A percentile compares a stretch with the other conserved stretches of the same genome.
phyloP scores from a whole-genome alignment of 192 early-diverging fungal species.

The Coemansia sp. region DNA sequence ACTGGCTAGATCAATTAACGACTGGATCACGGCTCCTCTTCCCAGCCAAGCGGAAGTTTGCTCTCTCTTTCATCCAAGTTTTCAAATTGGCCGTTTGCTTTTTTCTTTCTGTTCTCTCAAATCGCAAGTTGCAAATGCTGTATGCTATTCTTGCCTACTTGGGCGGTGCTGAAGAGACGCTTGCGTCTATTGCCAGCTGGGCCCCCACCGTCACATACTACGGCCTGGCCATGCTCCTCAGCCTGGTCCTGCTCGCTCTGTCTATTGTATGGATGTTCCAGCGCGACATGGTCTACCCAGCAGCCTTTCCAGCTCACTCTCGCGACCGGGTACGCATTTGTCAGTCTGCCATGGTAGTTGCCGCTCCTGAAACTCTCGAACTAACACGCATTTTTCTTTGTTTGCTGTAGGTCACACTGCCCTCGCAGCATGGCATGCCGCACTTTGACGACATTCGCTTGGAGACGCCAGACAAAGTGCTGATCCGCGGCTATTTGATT shows the following conservation, averaged over 20 bases:
- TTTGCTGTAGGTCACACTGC: conserved; percentile 59
- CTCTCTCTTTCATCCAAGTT: no score
- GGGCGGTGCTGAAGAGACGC: conserved; percentile 31
- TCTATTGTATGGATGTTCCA: conserved; percentile 65
- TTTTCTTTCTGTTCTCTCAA: not conserved
- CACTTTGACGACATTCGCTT: conserved; percentile 69
- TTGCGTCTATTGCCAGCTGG: conserved; percentile 26
- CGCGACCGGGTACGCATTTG: conserved; percentile 32
- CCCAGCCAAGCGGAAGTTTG: no score
- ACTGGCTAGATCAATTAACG: conserved; percentile 3
- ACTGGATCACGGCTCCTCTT: conserved; percentile 7
- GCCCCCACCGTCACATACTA: conserved; percentile 42
- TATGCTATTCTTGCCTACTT: conserved; percentile 40
- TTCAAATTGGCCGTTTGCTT: no score
- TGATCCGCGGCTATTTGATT: conserved; percentile 78
- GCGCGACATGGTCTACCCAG: conserved; percentile 76
- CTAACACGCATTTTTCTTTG: not conserved
- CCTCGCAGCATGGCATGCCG: conserved; percentile 66
- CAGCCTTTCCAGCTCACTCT: conserved; percentile 54
- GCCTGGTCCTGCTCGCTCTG: conserved; percentile 26
- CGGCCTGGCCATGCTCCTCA: conserved; percentile 10
- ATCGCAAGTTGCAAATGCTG: conserved; percentile 30
- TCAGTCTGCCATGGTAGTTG: not conserved
- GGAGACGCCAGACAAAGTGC: conserved; percentile 75
- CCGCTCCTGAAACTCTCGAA: not conserved